These are phyloP conservation scores for Heritiera fomes DNA, from an alignment of 345 rosid genomes.

Conservation along the genomic window DNA sequence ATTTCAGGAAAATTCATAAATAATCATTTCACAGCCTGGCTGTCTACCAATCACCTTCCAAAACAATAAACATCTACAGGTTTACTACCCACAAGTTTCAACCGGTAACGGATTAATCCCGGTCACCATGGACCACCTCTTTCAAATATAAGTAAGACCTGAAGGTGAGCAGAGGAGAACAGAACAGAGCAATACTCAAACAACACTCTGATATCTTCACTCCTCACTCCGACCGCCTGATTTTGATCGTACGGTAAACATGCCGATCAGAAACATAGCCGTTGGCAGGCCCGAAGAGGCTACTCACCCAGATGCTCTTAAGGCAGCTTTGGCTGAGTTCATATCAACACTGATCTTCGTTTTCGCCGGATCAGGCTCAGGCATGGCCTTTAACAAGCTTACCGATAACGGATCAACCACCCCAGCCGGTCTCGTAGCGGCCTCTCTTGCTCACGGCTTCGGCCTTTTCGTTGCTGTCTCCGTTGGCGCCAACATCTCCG, in stretches of 20 bases:
- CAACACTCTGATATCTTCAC: not conserved
- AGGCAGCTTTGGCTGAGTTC: slow-evolving; percentile 88
- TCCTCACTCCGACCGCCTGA: not conserved
- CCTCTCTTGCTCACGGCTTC: slow-evolving; percentile 76
- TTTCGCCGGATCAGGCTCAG: slow-evolving; percentile 89
- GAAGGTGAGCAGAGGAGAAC: slow-evolving; percentile 21
- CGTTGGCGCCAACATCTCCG: slow-evolving; percentile 82
- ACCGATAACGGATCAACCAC: slow-evolving; percentile 65
- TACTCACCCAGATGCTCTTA: slow-evolving; percentile 64
- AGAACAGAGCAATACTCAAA: slow-evolving; percentile 18
- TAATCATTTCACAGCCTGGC: not conserved
- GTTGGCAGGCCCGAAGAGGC: slow-evolving; percentile 70
- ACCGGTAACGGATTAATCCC: slow-evolving; percentile 41
- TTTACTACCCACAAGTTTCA: not conserved
- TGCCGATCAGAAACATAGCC: slow-evolving; percentile 94
- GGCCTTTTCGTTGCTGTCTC: slow-evolving; percentile 81
- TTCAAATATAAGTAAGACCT: slow-evolving; percentile 35
- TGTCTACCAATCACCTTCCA: not conserved
- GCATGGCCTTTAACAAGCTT: slow-evolving; percentile 90
- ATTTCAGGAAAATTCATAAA: not conserved
- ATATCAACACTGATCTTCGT: slow-evolving; percentile 79
- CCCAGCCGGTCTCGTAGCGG: slow-evolving; percentile 77
- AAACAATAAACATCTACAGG: slow-evolving; percentile 7
- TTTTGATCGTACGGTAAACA: slow-evolving; percentile 30
- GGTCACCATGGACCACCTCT: slow-evolving; percentile 18